A percentile compares a stretch with the other conserved stretches of the same genome.
Conservation (phyloP, 2,329 filamentous ascomycete genomes). For the Penicillium sp. region DNA sequence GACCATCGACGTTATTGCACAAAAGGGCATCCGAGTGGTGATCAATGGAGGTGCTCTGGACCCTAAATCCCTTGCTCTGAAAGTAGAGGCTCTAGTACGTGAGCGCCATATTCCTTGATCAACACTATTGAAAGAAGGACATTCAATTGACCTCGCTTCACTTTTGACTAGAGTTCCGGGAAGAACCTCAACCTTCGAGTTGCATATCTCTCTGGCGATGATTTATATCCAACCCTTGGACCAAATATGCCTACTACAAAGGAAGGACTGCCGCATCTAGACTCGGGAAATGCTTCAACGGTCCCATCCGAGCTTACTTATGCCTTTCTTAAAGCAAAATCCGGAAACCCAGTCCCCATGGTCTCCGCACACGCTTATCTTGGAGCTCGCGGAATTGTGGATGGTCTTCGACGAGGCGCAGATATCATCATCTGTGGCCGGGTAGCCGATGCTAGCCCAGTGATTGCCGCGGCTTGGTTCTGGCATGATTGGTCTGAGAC, state of each 20-base stretch:
- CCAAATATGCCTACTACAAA: constrained; percentile 33
- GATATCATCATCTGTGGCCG: constrained; percentile 47
- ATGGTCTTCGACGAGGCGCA: constrained; percentile 37
- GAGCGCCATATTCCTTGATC: not conserved
- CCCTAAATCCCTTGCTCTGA: constrained; percentile 52
- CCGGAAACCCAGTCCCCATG: constrained; percentile 47
- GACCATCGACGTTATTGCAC: constrained; percentile 47
- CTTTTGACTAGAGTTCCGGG: constrained; percentile 29
- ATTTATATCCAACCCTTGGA: constrained; percentile 41
- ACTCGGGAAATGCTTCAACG: constrained; percentile 41
- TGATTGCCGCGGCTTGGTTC: constrained; percentile 57
- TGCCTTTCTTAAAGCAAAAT: constrained; percentile 41
- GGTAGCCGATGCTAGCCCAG: constrained; percentile 49
- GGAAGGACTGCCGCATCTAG: constrained; percentile 42
- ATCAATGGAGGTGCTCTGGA: constrained; percentile 59
- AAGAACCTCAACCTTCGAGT: constrained; percentile 42
- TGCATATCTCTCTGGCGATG: constrained; percentile 49
- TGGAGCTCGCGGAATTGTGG: constrained; percentile 41
- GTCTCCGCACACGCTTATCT: constrained; percentile 51
- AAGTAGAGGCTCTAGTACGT: constrained; percentile 43
- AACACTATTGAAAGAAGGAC: not conserved
- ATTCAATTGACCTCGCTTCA: not conserved
- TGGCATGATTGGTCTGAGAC: constrained; percentile 55
- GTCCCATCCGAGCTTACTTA: constrained; percentile 36
- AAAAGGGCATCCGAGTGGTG: constrained; percentile 55